Evolutionary conservation across 768 basidiomycete genomes (phyloP), one percentile per base, ranked within the genome.

Genomic region (Cystofilobasidium bisporidii): DNA sequence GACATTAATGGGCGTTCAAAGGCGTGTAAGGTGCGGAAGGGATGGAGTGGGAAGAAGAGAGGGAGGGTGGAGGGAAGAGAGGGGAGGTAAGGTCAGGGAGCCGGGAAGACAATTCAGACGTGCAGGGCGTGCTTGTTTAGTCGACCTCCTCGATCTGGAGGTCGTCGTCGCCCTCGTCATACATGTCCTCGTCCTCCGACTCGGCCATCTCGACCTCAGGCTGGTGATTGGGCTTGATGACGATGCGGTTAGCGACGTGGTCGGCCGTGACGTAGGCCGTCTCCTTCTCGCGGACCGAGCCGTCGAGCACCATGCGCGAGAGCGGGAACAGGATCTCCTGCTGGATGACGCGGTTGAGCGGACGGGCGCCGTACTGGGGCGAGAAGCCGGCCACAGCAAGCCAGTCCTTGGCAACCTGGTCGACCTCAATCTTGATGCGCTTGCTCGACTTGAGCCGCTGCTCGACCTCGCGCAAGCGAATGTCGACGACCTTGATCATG

Each of bases 271-370:
- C 81, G 32, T 78, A 77, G 10, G 88, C 87, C 0, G 76, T 82
- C 77, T 98, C 94, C 18, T 86, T 86, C 63, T 97, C 91, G 48
- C 84, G 81, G 61, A 97, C 80, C 50, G 85, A 83, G 72, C 88
- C 88, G 47, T 89, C 86, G 58, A 98, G 84, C 50, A 98, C 81
- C 81, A 88, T 82, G 65, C 87, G 80, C 20, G 90, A 89, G 43
- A 98, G 79, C 17, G 93, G 94, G 75, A 96, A 93, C 73, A 98
- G 82, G 41, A 99, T 81, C 73, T 97, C 91, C 72, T 83, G 86
- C 78, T 96, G 93, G 71, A 99, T 93, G 5, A 88, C 83, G 40
- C 92, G 84, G 74, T 90, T 89, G 71, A 97, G 82, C 1, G 94
- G 96, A 48, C 94, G 85, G 65, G 93, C 94, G 71, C 94, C 92